phyloP scores from a whole-genome alignment of 2,329 filamentous ascomycete species.

The Calonectria leucothoes region DNA sequence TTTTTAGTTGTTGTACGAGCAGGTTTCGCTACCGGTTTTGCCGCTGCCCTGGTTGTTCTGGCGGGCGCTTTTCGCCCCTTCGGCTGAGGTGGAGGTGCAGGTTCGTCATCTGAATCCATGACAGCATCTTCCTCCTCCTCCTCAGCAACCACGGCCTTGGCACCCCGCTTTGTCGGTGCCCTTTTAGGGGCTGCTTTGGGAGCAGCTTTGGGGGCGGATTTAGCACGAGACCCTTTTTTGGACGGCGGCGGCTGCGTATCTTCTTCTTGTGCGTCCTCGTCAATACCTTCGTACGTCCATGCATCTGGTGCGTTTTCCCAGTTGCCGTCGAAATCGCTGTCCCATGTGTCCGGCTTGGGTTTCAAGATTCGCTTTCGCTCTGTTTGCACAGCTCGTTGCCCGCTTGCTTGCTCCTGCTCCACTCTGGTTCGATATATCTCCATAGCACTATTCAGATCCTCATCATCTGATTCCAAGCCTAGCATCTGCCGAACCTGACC shows the following conservation, averaged over 20 bases:
- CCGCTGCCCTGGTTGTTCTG: conserved; percentile 20
- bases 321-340: conserved; percentile 86
- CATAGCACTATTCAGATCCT: conserved; percentile 78
- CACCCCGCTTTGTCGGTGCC: conserved; percentile 55
- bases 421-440: conserved; percentile 76
- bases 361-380: conserved; percentile 66
- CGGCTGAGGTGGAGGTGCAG: conserved; percentile 50
- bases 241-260: conserved; percentile 47
- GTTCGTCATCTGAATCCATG: conserved; percentile 62
- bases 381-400: conserved; percentile 56
- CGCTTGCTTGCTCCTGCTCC: conserved; percentile 77
- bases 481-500: conserved; percentile 79
- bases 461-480: conserved; percentile 71
- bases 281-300: conserved; percentile 49
- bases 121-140: conserved; percentile 63
- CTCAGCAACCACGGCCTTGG: conserved; percentile 43
- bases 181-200: conserved; percentile 60
- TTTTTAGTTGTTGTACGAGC: conserved; percentile 34
- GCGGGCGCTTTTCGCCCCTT: conserved; percentile 40
- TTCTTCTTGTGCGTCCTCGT: conserved; percentile 33
- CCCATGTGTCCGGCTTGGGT: conserved; percentile 84
- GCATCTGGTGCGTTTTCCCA: conserved; percentile 85
- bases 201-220: conserved; percentile 56
- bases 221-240: conserved; percentile 44
- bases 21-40: conserved; percentile 15